Evolutionary conservation across 2,329 filamentous ascomycete genomes (phyloP).

Genomic region (Colletotrichum viniferum): DNA sequence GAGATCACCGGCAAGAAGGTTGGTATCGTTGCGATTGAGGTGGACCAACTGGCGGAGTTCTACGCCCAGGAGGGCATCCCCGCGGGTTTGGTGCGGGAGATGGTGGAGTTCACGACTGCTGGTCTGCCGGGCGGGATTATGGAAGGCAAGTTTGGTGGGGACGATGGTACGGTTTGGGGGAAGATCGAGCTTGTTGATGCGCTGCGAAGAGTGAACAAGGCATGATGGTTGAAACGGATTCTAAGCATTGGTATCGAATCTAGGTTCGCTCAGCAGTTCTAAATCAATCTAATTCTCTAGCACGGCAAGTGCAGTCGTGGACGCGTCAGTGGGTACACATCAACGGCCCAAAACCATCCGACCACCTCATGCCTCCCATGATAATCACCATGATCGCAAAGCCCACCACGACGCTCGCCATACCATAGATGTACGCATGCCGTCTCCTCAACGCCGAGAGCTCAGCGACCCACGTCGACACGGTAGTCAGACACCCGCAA

Average conservation of each 20-base stretch:
- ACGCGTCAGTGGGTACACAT: slow-evolving; percentile 32
- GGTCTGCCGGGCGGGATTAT: slow-evolving; percentile 28
- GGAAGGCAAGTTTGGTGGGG: slow-evolving; percentile 24
- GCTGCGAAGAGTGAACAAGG: not conserved
- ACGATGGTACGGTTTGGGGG: slow-evolving; percentile 27
- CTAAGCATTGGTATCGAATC: not conserved
- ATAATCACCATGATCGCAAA: slow-evolving; percentile 68
- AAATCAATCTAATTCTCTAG: not conserved
- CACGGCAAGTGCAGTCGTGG: rapidly evolving
- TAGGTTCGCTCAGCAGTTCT: not conserved
- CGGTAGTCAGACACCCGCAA: slow-evolving; percentile 69
- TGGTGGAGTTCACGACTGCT: slow-evolving; percentile 9
- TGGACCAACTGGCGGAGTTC: slow-evolving; percentile 25
- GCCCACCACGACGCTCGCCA: slow-evolving; percentile 61
- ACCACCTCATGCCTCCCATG: slow-evolving; percentile 80
- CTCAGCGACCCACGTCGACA: slow-evolving; percentile 71
- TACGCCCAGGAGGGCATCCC: slow-evolving; percentile 27
- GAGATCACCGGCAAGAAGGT: slow-evolving; percentile 29
- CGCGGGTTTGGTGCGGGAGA: not conserved
- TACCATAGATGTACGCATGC: slow-evolving; percentile 72
- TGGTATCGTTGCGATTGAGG: slow-evolving; percentile 24
- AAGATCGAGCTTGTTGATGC: slow-evolving; percentile 29
- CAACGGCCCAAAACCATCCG: slow-evolving; percentile 54
- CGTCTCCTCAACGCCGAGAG: slow-evolving; percentile 55
- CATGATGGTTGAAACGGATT: not conserved